Conservation (phyloP, 495 filamentous ascomycete species). For the Sabuloglossum arenarium region DNA sequence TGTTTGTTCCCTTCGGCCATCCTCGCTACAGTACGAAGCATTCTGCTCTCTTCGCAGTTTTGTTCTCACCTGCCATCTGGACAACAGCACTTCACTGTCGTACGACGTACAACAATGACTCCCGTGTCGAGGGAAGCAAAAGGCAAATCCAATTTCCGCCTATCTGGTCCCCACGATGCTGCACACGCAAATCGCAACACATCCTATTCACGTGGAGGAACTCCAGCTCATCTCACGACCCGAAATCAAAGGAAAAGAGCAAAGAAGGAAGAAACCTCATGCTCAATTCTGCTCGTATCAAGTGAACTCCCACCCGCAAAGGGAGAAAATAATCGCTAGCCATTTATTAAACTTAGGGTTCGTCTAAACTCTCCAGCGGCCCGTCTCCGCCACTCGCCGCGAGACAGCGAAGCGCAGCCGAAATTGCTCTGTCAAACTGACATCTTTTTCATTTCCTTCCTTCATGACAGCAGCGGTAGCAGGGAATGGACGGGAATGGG, state of each 20-base stretch:
- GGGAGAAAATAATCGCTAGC: background rate
- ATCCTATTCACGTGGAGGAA: too few relatives aligned
- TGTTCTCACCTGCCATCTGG: background rate
- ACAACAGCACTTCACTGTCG: background rate
- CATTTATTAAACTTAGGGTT: background rate
- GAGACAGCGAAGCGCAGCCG: background rate
- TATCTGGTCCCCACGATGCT: too few relatives aligned
- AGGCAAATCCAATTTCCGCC: too few relatives aligned
- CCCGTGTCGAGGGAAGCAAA: background rate
- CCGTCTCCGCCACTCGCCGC: background rate
- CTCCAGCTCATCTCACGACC: too few relatives aligned
- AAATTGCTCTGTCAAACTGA: background rate
- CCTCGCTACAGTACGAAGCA: background rate
- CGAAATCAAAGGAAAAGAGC: too few relatives aligned
- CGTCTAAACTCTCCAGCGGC: background rate
- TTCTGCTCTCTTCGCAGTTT: background rate
- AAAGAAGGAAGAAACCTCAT: background rate
- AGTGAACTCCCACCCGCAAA: too few relatives aligned
- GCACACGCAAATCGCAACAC: too few relatives aligned
- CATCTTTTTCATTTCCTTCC: background rate
- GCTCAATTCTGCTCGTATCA: background rate
- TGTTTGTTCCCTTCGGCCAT: background rate
- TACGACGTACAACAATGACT: background rate
- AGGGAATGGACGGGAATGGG: background rate
- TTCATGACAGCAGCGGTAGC: background rate